Evolutionary conservation across 768 basidiomycete genomes (phyloP), one percentile per base, ranked within the genome.

Genomic region (Coprinopsis marcescibilis): DNA sequence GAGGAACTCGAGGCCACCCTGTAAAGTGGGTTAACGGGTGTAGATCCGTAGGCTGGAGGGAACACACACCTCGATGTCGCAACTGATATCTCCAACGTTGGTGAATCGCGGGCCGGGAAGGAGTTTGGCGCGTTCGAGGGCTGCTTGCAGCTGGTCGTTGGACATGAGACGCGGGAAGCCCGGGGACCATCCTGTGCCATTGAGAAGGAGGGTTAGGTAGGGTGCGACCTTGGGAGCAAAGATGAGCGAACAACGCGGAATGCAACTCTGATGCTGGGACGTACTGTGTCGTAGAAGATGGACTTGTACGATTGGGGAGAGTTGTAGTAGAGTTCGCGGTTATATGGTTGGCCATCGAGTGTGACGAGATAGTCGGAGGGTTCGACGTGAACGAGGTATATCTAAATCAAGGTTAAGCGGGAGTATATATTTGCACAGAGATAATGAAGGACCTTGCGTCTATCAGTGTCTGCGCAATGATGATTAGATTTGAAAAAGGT

Each of bases 1-100:
- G 39, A 93, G 69, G 61, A 95, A 94, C 63, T 94, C 81, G 20
- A 96, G 75, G 13, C 88, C 89, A 29, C 93, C 93, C 81, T 88
- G 35, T 19, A 40, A n/a, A 30, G 11, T 17, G 17, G 2, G n/a
- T 34, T 45, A 25, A 39, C 6, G 34, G 32, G 29, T 24, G 33
- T 15, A 37, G 8, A 32, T 7, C 23, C 27, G 24, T 12, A 14
- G 24, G 21, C 14, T 33, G 23, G 11, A 36, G 14, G n/a, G 15
- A 3, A 13, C 40, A 52, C 70, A 15, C 44, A 83, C 87, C 59
- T 79, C 76, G n/a, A 90, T 71, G 58, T 96, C 93, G 58, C 92
- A 95, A 52, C 81, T 90, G 29, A 96, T 85, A 58, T 96, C 93
- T 1, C 88, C 89, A 19, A 96, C 75, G 45, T 79, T 84, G 7